A percentile compares a stretch with the other conserved stretches of the same genome.
Evolutionary conservation across 2,329 filamentous ascomycete species (phyloP).

Genomic region (Arthrobotrys conoides): DNA sequence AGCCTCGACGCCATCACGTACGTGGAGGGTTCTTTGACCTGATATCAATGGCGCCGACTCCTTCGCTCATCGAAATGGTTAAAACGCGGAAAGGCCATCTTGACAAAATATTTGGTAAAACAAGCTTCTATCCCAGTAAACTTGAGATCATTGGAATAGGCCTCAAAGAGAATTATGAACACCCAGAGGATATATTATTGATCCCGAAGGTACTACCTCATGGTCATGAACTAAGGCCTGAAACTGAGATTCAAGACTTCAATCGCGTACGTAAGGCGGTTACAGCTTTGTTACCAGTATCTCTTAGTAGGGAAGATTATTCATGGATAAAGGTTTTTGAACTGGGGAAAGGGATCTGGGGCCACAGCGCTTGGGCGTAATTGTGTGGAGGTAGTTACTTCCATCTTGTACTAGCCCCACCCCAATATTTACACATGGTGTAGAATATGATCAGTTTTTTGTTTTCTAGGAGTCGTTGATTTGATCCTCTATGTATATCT

Average conservation of each 20-base stretch:
- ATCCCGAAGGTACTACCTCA: background rate
- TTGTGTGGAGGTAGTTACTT: background rate
- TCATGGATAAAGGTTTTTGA: conserved; percentile 24
- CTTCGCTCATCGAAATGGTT: background rate
- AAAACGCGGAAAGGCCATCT: background rate
- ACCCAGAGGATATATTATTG: background rate
- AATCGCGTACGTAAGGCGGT: background rate
- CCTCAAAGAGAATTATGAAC: background rate
- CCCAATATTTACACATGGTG: background rate
- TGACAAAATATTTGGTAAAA: conserved; percentile 12
- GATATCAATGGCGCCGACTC: background rate
- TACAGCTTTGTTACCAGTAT: background rate
- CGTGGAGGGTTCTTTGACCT: background rate
- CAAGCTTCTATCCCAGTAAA: conserved; percentile 15
- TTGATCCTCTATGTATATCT: background rate
- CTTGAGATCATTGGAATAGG: conserved; percentile 23
- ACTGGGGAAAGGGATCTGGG: conserved; percentile 1
- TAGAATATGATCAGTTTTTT: background rate
- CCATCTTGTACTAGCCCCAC: background rate
- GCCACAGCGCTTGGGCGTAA: background rate
- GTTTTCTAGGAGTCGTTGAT: background rate
- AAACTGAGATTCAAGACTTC: background rate
- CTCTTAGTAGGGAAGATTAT: background rate
- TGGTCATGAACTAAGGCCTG: background rate
- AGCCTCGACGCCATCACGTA: too few species aligned